Evolutionary conservation across 345 rosid genomes (phyloP), one percentile per base, ranked within the genome.

Genomic region (Populus nigra): DNA sequence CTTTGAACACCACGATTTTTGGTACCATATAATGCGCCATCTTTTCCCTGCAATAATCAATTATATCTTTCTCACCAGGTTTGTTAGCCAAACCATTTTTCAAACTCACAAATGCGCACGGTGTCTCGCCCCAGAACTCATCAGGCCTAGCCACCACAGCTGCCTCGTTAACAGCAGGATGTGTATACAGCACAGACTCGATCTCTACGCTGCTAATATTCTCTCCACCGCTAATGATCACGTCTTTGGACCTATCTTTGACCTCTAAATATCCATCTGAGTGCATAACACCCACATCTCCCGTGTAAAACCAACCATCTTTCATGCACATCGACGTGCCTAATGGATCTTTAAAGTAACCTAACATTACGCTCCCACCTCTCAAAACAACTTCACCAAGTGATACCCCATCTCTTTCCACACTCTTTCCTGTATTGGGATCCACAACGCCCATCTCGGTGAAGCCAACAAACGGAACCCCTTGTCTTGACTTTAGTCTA

Each of bases 21-120:
- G 98, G 97, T 72, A 91, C 89, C 97, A 93, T 94, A 72, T 85
- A 94, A 75, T 77, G 97, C 1, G 97, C 94, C 84, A 94, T 71
- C 45, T 73, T 86, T 45, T 80, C 87, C 71, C 90, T 80, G 73
- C 94, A 94, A 65, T 83, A 91, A 59, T 71, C 71, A 22, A 93
- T 86, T 25, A 94, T 84, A 38, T 93, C 97, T 55, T 81, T 67
- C 73, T 78, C 77, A 8, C 62, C 16, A 1, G 43, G 68, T 73
- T 57, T 41, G 3, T 13, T 4, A 22, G 20, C 8, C 33, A 63
- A 0, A 29, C 68, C 73, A 18, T 43, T 22, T 68, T 76, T 81
- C 73, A 81, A 66, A 23, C 73, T 63, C 55, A 81, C 80, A 59
- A 76, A 76, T 3, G 83, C 83, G 45, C 83, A 81, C 7, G 80